Base-by-base conservation (phyloP, 106 monocot genomes). In the Narthecium ossifragum region DNA sequence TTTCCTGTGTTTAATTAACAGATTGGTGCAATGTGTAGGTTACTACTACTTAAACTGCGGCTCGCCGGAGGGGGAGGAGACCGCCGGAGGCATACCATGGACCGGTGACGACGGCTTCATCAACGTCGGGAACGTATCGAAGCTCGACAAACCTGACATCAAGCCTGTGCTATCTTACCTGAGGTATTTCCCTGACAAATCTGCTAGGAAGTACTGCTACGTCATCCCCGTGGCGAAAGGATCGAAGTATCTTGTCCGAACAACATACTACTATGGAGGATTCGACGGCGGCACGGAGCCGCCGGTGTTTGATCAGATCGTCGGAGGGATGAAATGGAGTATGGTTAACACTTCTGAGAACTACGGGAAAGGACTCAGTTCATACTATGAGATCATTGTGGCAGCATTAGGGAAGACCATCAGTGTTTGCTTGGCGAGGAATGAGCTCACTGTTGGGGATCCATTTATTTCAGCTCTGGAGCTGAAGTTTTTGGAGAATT, bases 381-480 rank as follows among this genome's bases (percentile, higher is more conserved):
- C 92, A 3, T 92, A 88, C 68, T 92, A 78, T 20, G 92, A 92
- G 64, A 72, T 88, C 33, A 36, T 88, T 22, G 52, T 77, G 57
- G 64, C 31, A 2, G 63, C 78, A 2, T 53, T 52, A 1, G 65
- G 80, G 22, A 96, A 69, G 65, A 70, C 55, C 15, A 3, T 96
- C 50, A 86, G 86, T 50, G 70, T 96, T n/a, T 96, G 94, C 67
- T 53, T 96, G 52, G 94, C 90, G 7, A 75, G 90, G 73, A 92
- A 80, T 48, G 63, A 47, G 7, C 55, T 49, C 49, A 80, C 77
- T 8, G 41, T 32, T 1, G 71, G 73, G 0, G 73, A 59, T 61
- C 90, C 90, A 0, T 96, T 96, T 49, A 90, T 96, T 20, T 86
- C 83, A 11, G 64, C 78, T 23, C 56, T 96, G 1, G 90, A 96